Base-by-base conservation (phyloP, 2,329 filamentous ascomycete species). In the Phyllachora maydis region DNA sequence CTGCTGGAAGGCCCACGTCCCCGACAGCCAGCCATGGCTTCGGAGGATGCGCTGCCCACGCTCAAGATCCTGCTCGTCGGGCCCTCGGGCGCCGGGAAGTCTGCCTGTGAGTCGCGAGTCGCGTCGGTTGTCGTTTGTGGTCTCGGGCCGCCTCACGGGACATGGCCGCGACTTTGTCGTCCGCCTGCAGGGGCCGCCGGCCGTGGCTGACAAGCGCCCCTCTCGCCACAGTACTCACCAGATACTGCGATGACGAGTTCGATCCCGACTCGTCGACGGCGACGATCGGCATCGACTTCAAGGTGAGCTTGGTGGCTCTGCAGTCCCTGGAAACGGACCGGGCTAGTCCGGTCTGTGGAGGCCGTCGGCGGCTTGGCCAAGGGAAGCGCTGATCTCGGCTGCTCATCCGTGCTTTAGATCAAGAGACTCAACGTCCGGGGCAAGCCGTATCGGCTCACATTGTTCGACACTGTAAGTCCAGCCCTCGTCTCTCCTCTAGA, bases 281-380 rank as follows among this genome's bases (percentile, higher is more conserved):
- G 5, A 65, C 60, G 3, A 64, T 65, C 31, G 60, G 59, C 15
- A 59, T 65, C 29, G 60, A 65, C 35, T 64, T 59, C 40, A 59
- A 61, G 42, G 58, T 62, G 25, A 28, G 39, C 33, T 16, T 28
- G 4, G 11, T n/a, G n/a, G n/a, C n/a, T n/a, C n/a, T n/a, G n/a
- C n/a, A n/a, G n/a, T n/a, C n/a, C n/a, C n/a, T n/a, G n/a, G n/a
- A n/a, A n/a, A n/a, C n/a, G n/a, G n/a, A n/a, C n/a, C n/a, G n/a
- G n/a, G n/a, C n/a, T n/a, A n/a, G n/a, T n/a, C n/a, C n/a, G n/a
- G n/a, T n/a, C n/a, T n/a, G n/a, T n/a, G n/a, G n/a, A n/a, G n/a
- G n/a, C n/a, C n/a, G n/a, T n/a, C n/a, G n/a, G n/a, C n/a, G n/a
- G n/a, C n/a, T n/a, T n/a, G n/a, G n/a, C n/a, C n/a, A n/a, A n/a